Evolutionary conservation across 192 early-diverging fungal species (phyloP), one percentile per base, ranked within the genome.

Genomic region (Spizellomyces punctatus): DNA sequence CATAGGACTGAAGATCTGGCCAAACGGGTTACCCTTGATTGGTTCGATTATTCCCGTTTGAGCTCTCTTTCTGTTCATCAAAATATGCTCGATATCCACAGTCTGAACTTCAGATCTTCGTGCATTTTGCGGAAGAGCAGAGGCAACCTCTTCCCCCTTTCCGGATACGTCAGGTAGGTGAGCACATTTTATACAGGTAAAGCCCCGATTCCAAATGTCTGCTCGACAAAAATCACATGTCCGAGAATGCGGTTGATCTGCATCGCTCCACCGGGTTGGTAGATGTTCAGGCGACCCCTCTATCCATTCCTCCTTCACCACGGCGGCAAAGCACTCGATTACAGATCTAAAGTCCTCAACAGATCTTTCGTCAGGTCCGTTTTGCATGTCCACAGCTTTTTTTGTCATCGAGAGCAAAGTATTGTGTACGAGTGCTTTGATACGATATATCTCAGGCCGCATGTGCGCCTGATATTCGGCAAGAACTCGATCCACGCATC

Each of bases 191-290:
- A 14, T 63, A 49, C 74, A 75, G 7, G 12, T 62, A 27, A 63
- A 70, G 7, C 74, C 74, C 43, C 74, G 66, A 64, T 75, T 75
- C 74, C 74, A 75, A 14, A 75, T 75, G 64, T 75, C 74, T 12
- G 74, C 74, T 10, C 58, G 52, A 54, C 74, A 75, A 55, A 75
- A 69, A 63, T 75, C 67, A 42, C 74, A 75, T 14, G 36, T 57
- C 1, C 74, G 19, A n/a, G 12, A 47, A 42, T 70, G 66, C 44
- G 73, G 66, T 36, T 63, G 9, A 63, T 44, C 45, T 10, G 63
- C 59, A 47, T 71, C 69, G 16, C 14, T 17, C 69, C 69, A 71
- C 6, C 27, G 59, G 19, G 69, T 71, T 9, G 69, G 69, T 3
- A 36, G 27, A 36, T 36, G 27, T 36, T 36, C 27, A 62, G 42